A percentile compares a stretch with the other conserved stretches of the same genome.
Evolutionary conservation across 2,329 filamentous ascomycete genomes (phyloP).

Genomic region (Arachnomyces sp.): DNA sequence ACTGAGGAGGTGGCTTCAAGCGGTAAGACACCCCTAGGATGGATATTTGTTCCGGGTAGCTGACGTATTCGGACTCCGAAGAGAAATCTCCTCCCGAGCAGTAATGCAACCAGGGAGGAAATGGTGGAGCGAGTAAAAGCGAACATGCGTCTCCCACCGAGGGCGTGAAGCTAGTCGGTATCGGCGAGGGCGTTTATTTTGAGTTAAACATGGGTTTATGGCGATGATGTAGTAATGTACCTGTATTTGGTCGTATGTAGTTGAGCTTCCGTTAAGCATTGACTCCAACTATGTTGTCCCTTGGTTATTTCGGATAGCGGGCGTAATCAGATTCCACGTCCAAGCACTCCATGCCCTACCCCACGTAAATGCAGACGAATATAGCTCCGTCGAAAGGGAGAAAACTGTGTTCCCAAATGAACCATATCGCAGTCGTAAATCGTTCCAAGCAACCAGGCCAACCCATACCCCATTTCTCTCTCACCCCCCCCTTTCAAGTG

Average conservation of each 20-base stretch:
- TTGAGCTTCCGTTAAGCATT: not conserved
- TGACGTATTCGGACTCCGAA: constrained; percentile 24
- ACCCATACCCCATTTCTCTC: not conserved
- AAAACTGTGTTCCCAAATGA: too few relatives aligned
- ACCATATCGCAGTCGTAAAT: constrained; percentile 1
- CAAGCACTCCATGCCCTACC: too few relatives aligned
- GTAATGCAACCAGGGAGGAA: constrained; percentile 53
- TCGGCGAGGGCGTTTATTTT: not conserved
- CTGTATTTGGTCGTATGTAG: not conserved
- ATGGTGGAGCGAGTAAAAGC: constrained; percentile 61
- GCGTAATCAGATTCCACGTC: too few relatives aligned
- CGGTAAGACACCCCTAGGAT: constrained; percentile 56
- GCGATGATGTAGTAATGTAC: too few relatives aligned
- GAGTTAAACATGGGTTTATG: not conserved
- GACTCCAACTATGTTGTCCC: constrained; percentile 2
- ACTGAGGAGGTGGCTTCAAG: constrained; percentile 68
- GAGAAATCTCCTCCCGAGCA: constrained; percentile 56
- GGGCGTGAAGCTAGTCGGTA: constrained; percentile 10
- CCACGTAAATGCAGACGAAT: too few relatives aligned
- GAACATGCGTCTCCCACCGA: constrained; percentile 49
- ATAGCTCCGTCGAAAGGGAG: too few relatives aligned
- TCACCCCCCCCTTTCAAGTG: too few relatives aligned
- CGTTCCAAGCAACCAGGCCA: too few relatives aligned
- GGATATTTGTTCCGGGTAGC: not conserved
- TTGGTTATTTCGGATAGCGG: too few relatives aligned